Percentiles rank a stretch among this genome's conserved stretches.
Evolutionary conservation across 805 yeast genomes (phyloP).

Genomic region (Hanseniaspora osmophila): DNA sequence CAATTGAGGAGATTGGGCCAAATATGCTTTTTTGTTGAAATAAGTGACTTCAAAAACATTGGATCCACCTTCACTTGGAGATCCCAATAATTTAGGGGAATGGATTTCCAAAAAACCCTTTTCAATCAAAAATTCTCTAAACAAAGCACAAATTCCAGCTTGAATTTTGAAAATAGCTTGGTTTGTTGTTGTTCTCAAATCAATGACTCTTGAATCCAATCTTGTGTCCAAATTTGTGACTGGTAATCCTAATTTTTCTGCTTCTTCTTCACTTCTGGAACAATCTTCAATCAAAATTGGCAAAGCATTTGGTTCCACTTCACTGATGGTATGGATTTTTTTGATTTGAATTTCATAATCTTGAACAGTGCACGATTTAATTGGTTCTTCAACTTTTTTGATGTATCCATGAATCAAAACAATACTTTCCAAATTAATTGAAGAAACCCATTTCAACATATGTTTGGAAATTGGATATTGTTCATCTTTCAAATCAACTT

Average conservation of each 20-base stretch:
- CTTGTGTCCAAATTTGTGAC: slow-evolving; percentile 93
- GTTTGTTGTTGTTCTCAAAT: slow-evolving; percentile 90
- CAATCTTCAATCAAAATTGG: slow-evolving; percentile 96
- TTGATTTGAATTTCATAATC: slow-evolving; percentile 72
- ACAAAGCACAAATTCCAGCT: slow-evolving; percentile 74
- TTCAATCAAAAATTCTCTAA: slow-evolving; percentile 68
- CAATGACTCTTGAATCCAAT: slow-evolving; percentile 88
- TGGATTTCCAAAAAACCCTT: slow-evolving; percentile 80
- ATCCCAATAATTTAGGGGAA: slow-evolving; percentile 88
- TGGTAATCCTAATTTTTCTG: slow-evolving; percentile 82
- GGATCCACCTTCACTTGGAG: slow-evolving; percentile 96
- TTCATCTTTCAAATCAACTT: slow-evolving; percentile 37
- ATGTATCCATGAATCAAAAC: slow-evolving; percentile 82
- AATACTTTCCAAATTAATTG: slow-evolving; percentile 76
- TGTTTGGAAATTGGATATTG: slow-evolving; percentile 69
- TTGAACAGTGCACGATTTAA: slow-evolving; percentile 84
- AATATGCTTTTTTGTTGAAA: slow-evolving; percentile 81
- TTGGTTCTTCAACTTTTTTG: slow-evolving; percentile 68
- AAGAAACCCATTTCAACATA: slow-evolving; percentile 91
- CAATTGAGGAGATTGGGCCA: slow-evolving; percentile 97
- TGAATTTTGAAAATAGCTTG: slow-evolving; percentile 94
- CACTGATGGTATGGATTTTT: slow-evolving; percentile 63
- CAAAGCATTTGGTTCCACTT: slow-evolving; percentile 70
- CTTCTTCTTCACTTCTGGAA: slow-evolving; percentile 84
- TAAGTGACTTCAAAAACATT: slow-evolving; percentile 88